Base-by-base conservation (phyloP, 2,329 filamentous ascomycete species). In the Calycina herbarum region DNA sequence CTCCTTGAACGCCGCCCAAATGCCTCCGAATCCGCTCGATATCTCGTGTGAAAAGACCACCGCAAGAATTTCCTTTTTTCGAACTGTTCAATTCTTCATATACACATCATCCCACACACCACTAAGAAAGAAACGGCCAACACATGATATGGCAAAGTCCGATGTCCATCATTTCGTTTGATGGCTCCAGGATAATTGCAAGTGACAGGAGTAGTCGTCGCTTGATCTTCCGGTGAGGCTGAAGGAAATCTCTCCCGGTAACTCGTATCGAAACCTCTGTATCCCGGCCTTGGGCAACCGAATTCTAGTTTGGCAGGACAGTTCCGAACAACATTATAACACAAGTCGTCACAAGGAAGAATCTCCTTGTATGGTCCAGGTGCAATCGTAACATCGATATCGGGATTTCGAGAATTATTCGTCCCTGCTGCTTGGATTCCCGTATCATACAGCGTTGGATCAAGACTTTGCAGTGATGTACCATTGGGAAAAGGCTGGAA, bases 361-460 rank as follows among this genome's bases (percentile, higher is more conserved):
- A 98, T 82, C 79, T 99, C 95, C 75, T 94, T 96, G 79, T 99
- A 98, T 0, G 95, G 95, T 0, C 95, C 95, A 0, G 95, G 94
- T 68, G 83, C 78, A 66, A 98, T 87, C 0, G 79, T 70, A 1
- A 81, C 72, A 73, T 97, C 93, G 71, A 98, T 95, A 59, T 86
- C 79, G 0, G 83, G 75, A 73, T 93, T 94, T 20, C 94, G 85
- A 13, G 89, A 92, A 8, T 79, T 77, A 64, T 84, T 88, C 62
- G 79, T 80, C 48, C 63, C 57, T 29, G 63, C 27, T 27, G 74
- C 64, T 59, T 70, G 57, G 29, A 68, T 70, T 20, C 65, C 66
- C 1, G 70, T 61, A 5, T 61, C 70, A 11, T 79, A 71, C 8
- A 77, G 71, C 51, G 79, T 72, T 10, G 78, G 74, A 0, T 42